Percentiles rank a stretch among this genome's conserved stretches.
Conservation (phyloP, 495 filamentous ascomycete genomes). For the Tuber brumale region DNA sequence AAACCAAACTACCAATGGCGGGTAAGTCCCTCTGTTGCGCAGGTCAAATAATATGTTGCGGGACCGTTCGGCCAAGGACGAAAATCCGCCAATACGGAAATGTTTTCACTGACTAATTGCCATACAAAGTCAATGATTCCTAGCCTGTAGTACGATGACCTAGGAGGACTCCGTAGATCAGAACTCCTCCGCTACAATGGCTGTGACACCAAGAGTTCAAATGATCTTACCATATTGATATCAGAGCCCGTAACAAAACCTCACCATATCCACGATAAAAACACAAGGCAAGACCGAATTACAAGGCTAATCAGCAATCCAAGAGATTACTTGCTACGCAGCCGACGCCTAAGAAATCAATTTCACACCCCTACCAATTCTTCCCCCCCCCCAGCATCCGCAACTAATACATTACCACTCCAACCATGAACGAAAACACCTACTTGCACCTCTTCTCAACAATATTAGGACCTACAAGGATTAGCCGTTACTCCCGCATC, state of each 20-base stretch:
- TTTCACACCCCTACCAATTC: background rate
- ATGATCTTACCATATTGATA: background rate
- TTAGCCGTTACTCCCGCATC: background rate
- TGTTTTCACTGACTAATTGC: too few species aligned
- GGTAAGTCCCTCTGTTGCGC: background rate
- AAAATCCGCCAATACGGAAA: background rate
- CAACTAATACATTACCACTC: background rate
- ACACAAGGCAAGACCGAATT: background rate
- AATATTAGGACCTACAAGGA: slow-evolving; percentile 45
- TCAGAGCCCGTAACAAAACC: background rate
- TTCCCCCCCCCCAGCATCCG: background rate
- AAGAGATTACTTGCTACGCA: background rate
- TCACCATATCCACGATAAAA: background rate
- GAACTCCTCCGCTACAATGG: background rate
- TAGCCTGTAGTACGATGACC: background rate
- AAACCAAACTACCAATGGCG: background rate
- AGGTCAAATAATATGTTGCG: background rate
- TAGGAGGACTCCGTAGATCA: background rate
- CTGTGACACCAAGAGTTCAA: background rate
- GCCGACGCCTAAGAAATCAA: background rate
- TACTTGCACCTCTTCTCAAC: slow-evolving; percentile 77
- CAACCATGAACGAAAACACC: background rate
- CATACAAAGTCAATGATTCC: background rate
- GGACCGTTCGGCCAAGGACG: background rate
- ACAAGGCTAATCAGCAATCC: background rate